phyloP scores from a whole-genome alignment of 306 rosid species.

The Pyrus communis region DNA sequence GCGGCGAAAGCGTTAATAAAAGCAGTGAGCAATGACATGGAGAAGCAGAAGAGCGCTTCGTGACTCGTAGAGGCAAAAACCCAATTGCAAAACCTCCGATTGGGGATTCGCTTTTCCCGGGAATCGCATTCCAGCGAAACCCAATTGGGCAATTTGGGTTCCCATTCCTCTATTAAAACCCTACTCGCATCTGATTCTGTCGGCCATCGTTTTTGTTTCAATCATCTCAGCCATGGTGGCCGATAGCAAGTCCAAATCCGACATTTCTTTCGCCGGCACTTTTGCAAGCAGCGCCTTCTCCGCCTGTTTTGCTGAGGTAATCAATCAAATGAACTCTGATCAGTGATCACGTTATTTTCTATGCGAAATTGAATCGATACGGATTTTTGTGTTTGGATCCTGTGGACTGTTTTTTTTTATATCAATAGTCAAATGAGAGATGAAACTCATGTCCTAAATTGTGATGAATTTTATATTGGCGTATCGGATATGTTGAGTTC shows the following conservation, averaged over 20 bases:
- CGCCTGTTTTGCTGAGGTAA: conserved; percentile 73
- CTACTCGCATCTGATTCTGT: not conserved
- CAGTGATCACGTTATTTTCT: not conserved
- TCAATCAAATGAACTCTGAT: not conserved
- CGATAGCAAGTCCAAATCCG: conserved; percentile 46
- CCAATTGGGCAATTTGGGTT: conserved; percentile 4
- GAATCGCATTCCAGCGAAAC: not conserved
- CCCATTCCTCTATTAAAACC: not conserved
- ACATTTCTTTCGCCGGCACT: conserved; percentile 61
- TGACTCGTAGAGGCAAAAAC: not conserved
- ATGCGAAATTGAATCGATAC: not conserved
- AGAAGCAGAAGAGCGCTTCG: not conserved
- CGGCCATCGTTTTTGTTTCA: not conserved
- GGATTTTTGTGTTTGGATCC: not conserved
- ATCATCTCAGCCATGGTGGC: conserved; percentile 44
- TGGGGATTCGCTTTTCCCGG: conserved; percentile 1
- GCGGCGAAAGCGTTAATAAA: not conserved
- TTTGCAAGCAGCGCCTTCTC: conserved; percentile 71
- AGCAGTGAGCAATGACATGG: not conserved
- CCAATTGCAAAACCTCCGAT: not conserved
- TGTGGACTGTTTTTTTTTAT: not conserved
- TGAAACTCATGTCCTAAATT: not conserved
- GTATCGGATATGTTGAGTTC: not conserved
- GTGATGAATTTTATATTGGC: not conserved
- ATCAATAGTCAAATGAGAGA: not conserved